phyloP scores from a whole-genome alignment of 1,139 yeast species.

The Nakaseomyces delphensis region DNA sequence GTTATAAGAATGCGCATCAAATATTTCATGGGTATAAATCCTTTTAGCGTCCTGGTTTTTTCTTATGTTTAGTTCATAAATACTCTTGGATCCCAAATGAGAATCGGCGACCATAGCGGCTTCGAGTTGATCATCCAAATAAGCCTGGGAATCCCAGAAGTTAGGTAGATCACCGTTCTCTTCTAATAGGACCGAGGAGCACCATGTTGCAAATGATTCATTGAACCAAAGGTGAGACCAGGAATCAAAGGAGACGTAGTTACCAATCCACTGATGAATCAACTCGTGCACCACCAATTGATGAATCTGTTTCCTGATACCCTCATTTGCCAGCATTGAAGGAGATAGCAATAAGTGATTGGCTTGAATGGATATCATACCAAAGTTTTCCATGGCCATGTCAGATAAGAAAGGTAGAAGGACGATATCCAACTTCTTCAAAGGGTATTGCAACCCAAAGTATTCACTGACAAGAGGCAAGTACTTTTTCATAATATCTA shows the following conservation, averaged over 20 bases:
- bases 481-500: conserved; percentile 39
- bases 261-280: conserved; percentile 74
- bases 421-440: conserved; percentile 54
- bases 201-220: conserved; percentile 67
- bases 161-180: conserved; percentile 27
- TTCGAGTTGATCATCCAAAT: conserved; percentile 33
- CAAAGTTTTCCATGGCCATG: conserved; percentile 77
- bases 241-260: conserved; percentile 52
- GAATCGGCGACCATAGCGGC: conserved; percentile 39
- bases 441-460: conserved; percentile 43
- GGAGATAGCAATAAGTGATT: conserved; percentile 41
- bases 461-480: conserved; percentile 40
- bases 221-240: conserved; percentile 67
- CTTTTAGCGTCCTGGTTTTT: conserved; percentile 22
- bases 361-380: conserved; percentile 51
- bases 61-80: conserved; percentile 25
- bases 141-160: conserved; percentile 23
- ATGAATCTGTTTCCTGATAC: conserved; percentile 33
- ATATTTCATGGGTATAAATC: conserved; percentile 36
- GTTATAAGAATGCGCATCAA: conserved; percentile 49
- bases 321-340: conserved; percentile 24
- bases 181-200: conserved; percentile 42
- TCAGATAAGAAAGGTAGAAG: conserved; percentile 62
- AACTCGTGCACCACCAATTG: conserved; percentile 62
- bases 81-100: conserved; percentile 28